Conservation (phyloP, 495 filamentous ascomycete genomes). For the Hypoxylon lienhwacheense region DNA sequence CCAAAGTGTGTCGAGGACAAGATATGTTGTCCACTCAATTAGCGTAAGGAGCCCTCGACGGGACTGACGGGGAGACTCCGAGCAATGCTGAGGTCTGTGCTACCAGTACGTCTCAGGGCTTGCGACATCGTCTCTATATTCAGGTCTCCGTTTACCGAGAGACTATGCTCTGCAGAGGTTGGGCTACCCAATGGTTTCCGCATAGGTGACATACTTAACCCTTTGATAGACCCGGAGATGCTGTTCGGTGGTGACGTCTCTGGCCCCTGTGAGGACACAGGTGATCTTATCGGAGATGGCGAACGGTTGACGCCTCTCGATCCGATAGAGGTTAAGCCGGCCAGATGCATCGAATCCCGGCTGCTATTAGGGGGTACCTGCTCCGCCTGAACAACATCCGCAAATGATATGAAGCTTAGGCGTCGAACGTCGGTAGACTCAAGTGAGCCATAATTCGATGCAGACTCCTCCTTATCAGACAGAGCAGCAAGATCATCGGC, state of each 20-base stretch:
- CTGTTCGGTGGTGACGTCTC: conserved; percentile 69
- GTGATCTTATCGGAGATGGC: conserved; percentile 71
- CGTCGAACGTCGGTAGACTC: conserved; percentile 78
- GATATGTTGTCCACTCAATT: too few relatives aligned
- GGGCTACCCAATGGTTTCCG: conserved; percentile 56
- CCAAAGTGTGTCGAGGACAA: background rate
- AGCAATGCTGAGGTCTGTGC: conserved; percentile 70
- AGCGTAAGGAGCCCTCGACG: conserved; percentile 44
- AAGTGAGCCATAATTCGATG: conserved; percentile 70
- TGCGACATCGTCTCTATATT: conserved; percentile 90
- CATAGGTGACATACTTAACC: conserved; percentile 62
- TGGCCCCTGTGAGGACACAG: conserved; percentile 64
- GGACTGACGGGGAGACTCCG: conserved; percentile 66
- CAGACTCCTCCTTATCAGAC: conserved; percentile 50
- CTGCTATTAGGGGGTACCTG: conserved; percentile 59
- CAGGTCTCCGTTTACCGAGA: conserved; percentile 63
- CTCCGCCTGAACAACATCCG: conserved; percentile 90
- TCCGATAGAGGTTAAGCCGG: conserved; percentile 55
- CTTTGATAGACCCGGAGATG: conserved; percentile 65
- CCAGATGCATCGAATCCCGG: conserved; percentile 63
- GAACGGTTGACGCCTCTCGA: conserved; percentile 63
- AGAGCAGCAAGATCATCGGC: conserved; percentile 59
- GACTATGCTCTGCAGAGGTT: conserved; percentile 40
- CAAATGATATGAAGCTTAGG: conserved; percentile 90
- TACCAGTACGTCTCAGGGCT: conserved; percentile 77